Conservation (phyloP, 2,329 filamentous ascomycete species). For the Alternaria brassicicola region DNA sequence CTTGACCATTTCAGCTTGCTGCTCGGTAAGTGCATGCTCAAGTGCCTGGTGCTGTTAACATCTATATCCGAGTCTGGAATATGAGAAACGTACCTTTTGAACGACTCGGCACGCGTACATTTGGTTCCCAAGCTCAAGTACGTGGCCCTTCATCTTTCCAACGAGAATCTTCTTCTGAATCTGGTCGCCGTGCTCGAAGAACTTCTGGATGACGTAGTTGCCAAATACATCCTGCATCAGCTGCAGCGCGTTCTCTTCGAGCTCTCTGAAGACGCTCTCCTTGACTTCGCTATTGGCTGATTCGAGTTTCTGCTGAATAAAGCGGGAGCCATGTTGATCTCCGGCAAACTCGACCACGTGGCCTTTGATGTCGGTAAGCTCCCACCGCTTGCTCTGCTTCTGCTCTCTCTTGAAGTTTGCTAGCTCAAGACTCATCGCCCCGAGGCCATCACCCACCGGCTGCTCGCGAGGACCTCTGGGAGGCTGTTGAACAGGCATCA, state of each 20-base stretch:
- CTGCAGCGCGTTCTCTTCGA: slow-evolving; percentile 81
- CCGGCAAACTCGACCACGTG: slow-evolving; percentile 94
- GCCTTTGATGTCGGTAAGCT: slow-evolving; percentile 85
- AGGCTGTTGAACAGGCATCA: slow-evolving; percentile 47
- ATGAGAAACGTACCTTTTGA: slow-evolving; percentile 72
- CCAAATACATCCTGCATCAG: slow-evolving; percentile 97
- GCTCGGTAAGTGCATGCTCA: slow-evolving; percentile 88
- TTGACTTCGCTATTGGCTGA: slow-evolving; percentile 96
- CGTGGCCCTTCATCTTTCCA: slow-evolving; percentile 83
- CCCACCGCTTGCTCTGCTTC: slow-evolving; percentile 76
- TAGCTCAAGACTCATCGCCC: slow-evolving; percentile 72
- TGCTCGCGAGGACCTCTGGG: slow-evolving; percentile 57
- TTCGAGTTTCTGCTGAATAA: slow-evolving; percentile 92
- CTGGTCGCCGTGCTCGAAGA: slow-evolving; percentile 95
- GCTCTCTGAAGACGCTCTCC: slow-evolving; percentile 85
- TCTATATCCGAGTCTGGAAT: neutral
- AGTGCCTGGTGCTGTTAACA: slow-evolving; percentile 66
- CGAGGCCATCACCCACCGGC: slow-evolving; percentile 59
- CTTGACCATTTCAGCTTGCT: slow-evolving; percentile 81
- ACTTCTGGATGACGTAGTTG: slow-evolving; percentile 97
- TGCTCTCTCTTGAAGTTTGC: slow-evolving; percentile 79
- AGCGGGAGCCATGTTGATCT: slow-evolving; percentile 92
- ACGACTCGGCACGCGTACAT: slow-evolving; percentile 96
- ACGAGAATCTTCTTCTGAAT: slow-evolving; percentile 88
- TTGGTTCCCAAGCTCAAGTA: slow-evolving; percentile 78